phyloP scores from a whole-genome alignment of 108 stramenopile genomes.

The Hondaea fermentalgiana region DNA sequence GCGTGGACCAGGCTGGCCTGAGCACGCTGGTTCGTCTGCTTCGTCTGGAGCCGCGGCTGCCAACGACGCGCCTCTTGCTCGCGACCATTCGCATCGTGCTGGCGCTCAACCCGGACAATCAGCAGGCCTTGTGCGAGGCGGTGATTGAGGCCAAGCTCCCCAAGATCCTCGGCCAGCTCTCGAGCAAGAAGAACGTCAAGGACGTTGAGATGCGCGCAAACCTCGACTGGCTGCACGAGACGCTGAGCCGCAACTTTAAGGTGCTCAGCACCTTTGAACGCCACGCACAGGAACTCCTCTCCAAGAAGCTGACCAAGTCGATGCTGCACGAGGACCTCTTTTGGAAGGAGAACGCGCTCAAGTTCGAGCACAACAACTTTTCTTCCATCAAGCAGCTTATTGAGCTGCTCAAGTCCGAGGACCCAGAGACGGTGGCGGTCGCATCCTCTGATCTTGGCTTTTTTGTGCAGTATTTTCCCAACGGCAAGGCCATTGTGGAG shows the following conservation, averaged over 20 bases:
- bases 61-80: not conserved
- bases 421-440: constrained; percentile 76
- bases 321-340: constrained; percentile 47
- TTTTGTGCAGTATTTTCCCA: constrained; percentile 90
- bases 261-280: constrained; percentile 16
- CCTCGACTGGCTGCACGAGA: not conserved
- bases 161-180: not conserved
- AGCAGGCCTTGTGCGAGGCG: not conserved
- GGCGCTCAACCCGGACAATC: not conserved
- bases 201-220: not conserved
- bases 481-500: constrained; percentile 74
- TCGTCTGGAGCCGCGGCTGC: not conserved
- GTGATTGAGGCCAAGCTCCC: constrained; percentile 4
- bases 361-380: constrained; percentile 44
- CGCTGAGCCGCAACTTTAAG: constrained; percentile 9
- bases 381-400: constrained; percentile 61
- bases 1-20: not conserved
- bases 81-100: not conserved
- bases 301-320: constrained; percentile 39
- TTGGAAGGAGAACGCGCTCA: constrained; percentile 47
- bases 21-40: not conserved
- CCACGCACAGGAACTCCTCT: constrained; percentile 25
- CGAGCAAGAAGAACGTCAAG: not conserved
- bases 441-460: constrained; percentile 95
- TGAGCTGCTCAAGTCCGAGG: constrained; percentile 61